Base-by-base conservation (phyloP, 176 grass and related monocot genomes). In the Avena eriantha region DNA sequence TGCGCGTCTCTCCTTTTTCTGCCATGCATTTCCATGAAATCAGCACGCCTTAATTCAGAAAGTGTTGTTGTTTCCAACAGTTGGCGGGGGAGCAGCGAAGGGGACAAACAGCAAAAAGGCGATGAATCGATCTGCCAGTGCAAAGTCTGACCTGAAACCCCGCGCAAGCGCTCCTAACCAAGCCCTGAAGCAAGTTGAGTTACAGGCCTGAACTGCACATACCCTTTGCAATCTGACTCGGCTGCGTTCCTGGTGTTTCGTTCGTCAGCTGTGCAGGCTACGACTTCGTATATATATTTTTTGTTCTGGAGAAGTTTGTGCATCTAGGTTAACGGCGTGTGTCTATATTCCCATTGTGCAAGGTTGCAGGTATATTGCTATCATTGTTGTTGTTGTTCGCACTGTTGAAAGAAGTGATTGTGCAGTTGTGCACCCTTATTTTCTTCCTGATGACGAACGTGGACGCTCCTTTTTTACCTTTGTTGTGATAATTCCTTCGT, bases 131-230 rank as follows among this genome's bases (percentile, higher is more conserved):
- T 80, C 76, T 3, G 34, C 46, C 54, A 74, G 46, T 66, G 55
- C 56, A n/a, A 75, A 24, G 35, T 88, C 82, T 21, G 82, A 65
- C 70, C 35, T 1, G 7, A 88, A 88, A 88, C 71, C 82, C 26
- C 23, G 21, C 29, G 61, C 22, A 11, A 80, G 50, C 0, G 3
- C 46, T 81, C 53, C 86, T 78, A 85, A 88, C 82, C 77, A 85
- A 81, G 54, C 31, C 39, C 26, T 13, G 70, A 81, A 85, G 61
- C 82, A 77, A 55, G 61, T 82, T 31, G 71, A 91, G 77, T 36
- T 70, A 71, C 61, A 65, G 23, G 65, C 35, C 64, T 88, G 82
- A 88, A 88, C 65, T 55, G 68, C 77, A 85, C 70, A 79, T 59
- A 71, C 54, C 2, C 21, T 77, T 29, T 8, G 16, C 61, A 60